These are phyloP conservation scores for Blastobotrys niveus DNA, from an alignment of 1,139 yeast genomes.

Conservation along the genomic window DNA sequence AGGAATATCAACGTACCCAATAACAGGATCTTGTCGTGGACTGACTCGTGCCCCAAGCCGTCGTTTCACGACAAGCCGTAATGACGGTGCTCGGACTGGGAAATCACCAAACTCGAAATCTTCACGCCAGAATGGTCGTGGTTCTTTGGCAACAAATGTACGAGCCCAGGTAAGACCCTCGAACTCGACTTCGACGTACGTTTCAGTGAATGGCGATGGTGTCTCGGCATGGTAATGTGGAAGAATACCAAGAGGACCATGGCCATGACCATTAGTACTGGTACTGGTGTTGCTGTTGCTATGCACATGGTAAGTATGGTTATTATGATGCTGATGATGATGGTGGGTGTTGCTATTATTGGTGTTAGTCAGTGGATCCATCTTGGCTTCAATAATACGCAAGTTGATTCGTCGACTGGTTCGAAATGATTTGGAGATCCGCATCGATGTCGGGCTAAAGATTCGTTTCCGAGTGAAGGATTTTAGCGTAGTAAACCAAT, in stretches of 20 bases:
- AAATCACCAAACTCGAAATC: conserved; percentile 44
- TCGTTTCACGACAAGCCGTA: conserved; percentile 23
- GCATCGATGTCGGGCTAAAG: conserved; percentile 36
- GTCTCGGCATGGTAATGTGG: not conserved
- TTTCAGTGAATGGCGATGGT: conserved; percentile 22
- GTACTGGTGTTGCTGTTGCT: too few species aligned
- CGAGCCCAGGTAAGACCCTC: conserved; percentile 54
- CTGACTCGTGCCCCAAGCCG: conserved; percentile 20
- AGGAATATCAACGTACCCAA: conserved; percentile 23
- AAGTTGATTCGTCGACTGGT: conserved; percentile 50
- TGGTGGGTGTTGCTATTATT: too few species aligned
- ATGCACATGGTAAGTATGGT: not conserved
- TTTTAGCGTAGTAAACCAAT: conserved; percentile 73
- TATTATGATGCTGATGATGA: too few species aligned
- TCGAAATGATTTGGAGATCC: conserved; percentile 39
- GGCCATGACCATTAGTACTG: too few species aligned
- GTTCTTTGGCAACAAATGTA: conserved; percentile 44
- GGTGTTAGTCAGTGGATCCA: not conserved
- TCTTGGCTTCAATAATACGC: conserved; percentile 51
- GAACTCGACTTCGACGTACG: conserved; percentile 50
- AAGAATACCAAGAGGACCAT: too few species aligned
- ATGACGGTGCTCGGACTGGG: conserved; percentile 24
- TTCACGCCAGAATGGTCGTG: conserved; percentile 54
- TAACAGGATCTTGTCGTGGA: conserved; percentile 35
- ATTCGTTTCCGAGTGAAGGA: conserved; percentile 62